Base-by-base conservation (phyloP, 1,284 basidiomycete genomes). In the Puccinia horiana region DNA sequence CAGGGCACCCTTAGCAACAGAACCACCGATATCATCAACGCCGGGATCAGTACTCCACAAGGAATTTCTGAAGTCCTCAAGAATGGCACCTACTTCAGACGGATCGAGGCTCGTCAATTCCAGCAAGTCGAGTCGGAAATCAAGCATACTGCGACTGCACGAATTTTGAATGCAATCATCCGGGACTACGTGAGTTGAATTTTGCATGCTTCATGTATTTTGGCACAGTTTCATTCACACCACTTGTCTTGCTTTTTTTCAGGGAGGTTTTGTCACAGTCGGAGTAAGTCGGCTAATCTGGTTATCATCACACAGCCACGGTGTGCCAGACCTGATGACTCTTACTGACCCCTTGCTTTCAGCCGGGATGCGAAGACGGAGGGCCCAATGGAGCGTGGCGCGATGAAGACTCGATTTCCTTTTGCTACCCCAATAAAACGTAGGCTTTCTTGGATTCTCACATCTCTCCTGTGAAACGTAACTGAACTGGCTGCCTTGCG, bases 221-320 rank as follows among this genome's bases (percentile, higher is more conserved):
- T 44, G 6, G 29, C 11, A 18, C n/a, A 42, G 4, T 11, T 8
- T 44, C 35, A 16, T 20, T 44, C 20, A 26, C 11, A 47, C 4
- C 20, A 47, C 44, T 49, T 16, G 26, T 32, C 1, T 52, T 74
- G 20, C 26, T 35, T 23, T 2, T 77, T 29, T 44, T 23, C 40
- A 81, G 78, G 78, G 78, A 40, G 78, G 78, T 54, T 81, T 81
- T 40, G 78, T 81, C n/a, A 72, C 69, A 29, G 69, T 81, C 35
- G 63, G 49, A n/a, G 77, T 79, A 56, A 49, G 65, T 65, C 18
- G 6, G 29, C 54, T 16, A 8, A 40, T 37, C 63, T 61, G 3
- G 29, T 61, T 23, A 11, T 5, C 2, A 65, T 14, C 18, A 47
- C 2, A 23, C 20, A 1, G 9, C 20, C 63, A 35, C 32, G n/a